These are phyloP conservation scores for Trichoderma brevicompactum DNA, from an alignment of 2,329 filamentous ascomycete genomes.

Conservation along the genomic window DNA sequence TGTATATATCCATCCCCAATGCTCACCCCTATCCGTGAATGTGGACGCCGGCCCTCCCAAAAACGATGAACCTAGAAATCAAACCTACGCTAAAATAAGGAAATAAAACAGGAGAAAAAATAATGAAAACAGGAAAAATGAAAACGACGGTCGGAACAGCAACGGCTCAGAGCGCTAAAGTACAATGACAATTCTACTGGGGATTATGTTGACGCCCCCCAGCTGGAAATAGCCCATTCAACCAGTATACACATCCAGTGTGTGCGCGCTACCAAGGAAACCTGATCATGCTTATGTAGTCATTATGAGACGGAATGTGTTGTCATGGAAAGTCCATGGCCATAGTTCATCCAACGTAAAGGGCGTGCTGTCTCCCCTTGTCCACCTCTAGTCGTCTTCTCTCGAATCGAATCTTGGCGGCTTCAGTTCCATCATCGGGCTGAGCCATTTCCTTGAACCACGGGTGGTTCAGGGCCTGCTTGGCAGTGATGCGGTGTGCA, in stretches of 20 bases:
- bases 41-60: conserved; percentile 33
- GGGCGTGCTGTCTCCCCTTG: conserved; percentile 31
- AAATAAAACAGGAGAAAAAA: conserved; percentile 26
- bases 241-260: conserved; percentile 26
- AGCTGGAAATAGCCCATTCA: conserved; percentile 33
- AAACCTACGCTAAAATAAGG: conserved; percentile 24
- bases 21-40: conserved; percentile 34
- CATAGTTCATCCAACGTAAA: conserved; percentile 37
- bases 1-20: conserved; percentile 33
- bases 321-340: conserved; percentile 28
- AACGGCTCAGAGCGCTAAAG: conserved; percentile 38
- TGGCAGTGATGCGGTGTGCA: conserved; percentile 66
- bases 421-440: conserved; percentile 70
- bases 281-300: conserved; percentile 41
- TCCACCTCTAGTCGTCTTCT: conserved; percentile 52
- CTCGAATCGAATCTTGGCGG: conserved; percentile 64
- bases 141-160: conserved; percentile 32
- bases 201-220: conserved; percentile 32
- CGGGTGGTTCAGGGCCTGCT: conserved; percentile 67
- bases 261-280: conserved; percentile 33
- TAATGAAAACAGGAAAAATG: conserved; percentile 16
- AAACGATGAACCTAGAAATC: conserved; percentile 33
- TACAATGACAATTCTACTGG: conserved; percentile 39
- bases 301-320: conserved; percentile 34
- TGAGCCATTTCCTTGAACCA: conserved; percentile 69